A percentile compares a stretch with the other conserved stretches of the same genome.
Conservation (phyloP, 805 yeast species). For the Ogataea philodendri region DNA sequence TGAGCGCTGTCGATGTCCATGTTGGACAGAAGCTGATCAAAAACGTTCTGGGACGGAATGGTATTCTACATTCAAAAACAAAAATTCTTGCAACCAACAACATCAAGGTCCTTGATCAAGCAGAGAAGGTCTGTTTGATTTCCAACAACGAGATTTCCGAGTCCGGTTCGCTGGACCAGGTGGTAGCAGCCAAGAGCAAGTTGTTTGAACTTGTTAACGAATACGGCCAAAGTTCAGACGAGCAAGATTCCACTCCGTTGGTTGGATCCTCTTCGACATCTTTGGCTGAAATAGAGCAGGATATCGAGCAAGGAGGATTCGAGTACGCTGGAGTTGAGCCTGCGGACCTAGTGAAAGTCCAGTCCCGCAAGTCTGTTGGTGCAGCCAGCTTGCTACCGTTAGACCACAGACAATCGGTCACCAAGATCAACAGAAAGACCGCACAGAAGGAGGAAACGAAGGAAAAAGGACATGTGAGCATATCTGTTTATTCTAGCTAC, state of each 20-base stretch:
- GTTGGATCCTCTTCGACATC: background rate
- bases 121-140: slow-evolving; percentile 61
- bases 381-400: slow-evolving; percentile 67
- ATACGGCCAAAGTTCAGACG: slow-evolving; percentile 30
- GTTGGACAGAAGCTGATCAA: slow-evolving; percentile 84
- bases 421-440: slow-evolving; percentile 33
- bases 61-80: slow-evolving; percentile 51
- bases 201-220: slow-evolving; percentile 39
- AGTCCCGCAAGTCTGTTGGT: slow-evolving; percentile 38
- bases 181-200: slow-evolving; percentile 26
- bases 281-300: slow-evolving; percentile 1
- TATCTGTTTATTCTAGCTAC: slow-evolving; percentile 52
- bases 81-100: slow-evolving; percentile 58
- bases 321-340: slow-evolving; percentile 5
- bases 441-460: slow-evolving; percentile 50
- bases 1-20: slow-evolving; percentile 97
- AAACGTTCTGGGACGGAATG: slow-evolving; percentile 44
- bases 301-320: slow-evolving; percentile 2
- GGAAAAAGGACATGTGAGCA: slow-evolving; percentile 59
- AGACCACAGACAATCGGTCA: slow-evolving; percentile 37
- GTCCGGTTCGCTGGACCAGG: slow-evolving; percentile 46
- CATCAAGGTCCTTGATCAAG: slow-evolving; percentile 51
- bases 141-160: slow-evolving; percentile 56
- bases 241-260: background rate
- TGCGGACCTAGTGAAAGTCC: slow-evolving; percentile 13